Percentiles rank a stretch among this genome's conserved stretches.
These are phyloP conservation scores for Zelopaecilomyces penicillatus DNA, from an alignment of 2,329 filamentous ascomycete species.

Conservation along the genomic window DNA sequence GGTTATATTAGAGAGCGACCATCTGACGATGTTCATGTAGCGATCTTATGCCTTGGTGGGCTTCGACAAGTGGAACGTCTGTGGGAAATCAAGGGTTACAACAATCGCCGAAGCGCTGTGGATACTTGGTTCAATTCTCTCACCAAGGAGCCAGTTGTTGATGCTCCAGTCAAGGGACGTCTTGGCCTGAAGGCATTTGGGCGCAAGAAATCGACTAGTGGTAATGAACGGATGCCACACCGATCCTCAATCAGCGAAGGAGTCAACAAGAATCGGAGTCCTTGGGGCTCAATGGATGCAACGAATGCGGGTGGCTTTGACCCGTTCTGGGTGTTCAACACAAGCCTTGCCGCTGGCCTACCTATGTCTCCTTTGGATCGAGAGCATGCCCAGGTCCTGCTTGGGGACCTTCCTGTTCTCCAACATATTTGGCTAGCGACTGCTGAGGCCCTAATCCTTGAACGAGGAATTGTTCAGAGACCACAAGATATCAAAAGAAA, in stretches of 20 bases:
- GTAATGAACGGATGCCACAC: constrained; percentile 13
- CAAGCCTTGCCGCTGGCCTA: constrained; percentile 51
- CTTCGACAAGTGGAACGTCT: constrained; percentile 54
- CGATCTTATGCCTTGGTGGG: constrained; percentile 52
- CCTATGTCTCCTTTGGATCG: constrained; percentile 49
- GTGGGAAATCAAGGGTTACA: constrained; percentile 61
- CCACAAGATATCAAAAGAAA: constrained; percentile 56
- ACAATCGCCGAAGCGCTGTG: constrained; percentile 48
- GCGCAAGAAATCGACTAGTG: constrained; percentile 46
- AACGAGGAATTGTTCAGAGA: constrained; percentile 49
- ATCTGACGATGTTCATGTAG: constrained; percentile 52
- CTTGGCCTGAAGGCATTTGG: constrained; percentile 45
- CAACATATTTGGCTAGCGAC: constrained; percentile 56
- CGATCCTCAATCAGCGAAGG: constrained; percentile 18
- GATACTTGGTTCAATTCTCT: constrained; percentile 51
- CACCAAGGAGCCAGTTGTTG: constrained; percentile 31
- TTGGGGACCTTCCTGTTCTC: constrained; percentile 48
- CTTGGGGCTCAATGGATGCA: constrained; percentile 22
- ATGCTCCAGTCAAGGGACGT: constrained; percentile 39
- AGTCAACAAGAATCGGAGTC: constrained; percentile 16
- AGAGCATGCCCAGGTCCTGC: constrained; percentile 41
- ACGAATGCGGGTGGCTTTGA: constrained; percentile 21
- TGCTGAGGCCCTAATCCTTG: constrained; percentile 53
- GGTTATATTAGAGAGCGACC: constrained; percentile 57
- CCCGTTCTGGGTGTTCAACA: constrained; percentile 44